Percentiles rank a stretch among this genome's conserved stretches.
Evolutionary conservation across 106 monocot genomes (phyloP).

Genomic region (Cymbidium sinense): DNA sequence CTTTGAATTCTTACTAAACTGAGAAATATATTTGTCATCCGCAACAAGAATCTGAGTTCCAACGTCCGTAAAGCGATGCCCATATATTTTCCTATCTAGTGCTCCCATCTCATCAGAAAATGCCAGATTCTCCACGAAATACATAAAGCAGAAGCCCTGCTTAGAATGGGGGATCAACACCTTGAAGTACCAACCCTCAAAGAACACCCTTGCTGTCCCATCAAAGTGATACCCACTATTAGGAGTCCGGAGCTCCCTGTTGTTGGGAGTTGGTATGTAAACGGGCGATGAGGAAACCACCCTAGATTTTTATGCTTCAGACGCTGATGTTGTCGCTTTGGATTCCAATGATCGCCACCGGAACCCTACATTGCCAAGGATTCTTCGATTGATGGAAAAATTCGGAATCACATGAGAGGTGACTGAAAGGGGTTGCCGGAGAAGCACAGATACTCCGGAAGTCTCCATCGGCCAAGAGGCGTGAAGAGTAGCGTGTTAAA

Average conservation of each 20-base stretch:
- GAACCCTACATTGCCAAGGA: background rate
- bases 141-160: constrained; percentile 98
- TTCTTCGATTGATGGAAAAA: background rate
- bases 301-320: background rate
- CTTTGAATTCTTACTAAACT: constrained; percentile 52
- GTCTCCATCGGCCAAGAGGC: background rate
- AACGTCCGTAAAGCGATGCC: constrained; percentile 69
- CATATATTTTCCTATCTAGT: constrained; percentile 45
- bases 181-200: constrained; percentile 98
- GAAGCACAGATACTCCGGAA: constrained; percentile 2
- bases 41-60: constrained; percentile 95
- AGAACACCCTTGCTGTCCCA: constrained; percentile 60
- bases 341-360: background rate
- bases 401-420: background rate
- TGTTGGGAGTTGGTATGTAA: constrained; percentile 69
- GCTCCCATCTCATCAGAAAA: constrained; percentile 62
- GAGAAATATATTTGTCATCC: constrained; percentile 94
- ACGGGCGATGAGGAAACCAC: constrained; percentile 20
- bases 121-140: constrained; percentile 82
- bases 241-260: constrained; percentile 79
- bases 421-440: background rate
- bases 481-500: too few species aligned
- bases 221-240: constrained; percentile 99
- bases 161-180: constrained; percentile 66
- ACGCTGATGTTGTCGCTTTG: background rate